Base-by-base conservation (phyloP, 768 basidiomycete genomes). In the Mycena kentingensis region DNA sequence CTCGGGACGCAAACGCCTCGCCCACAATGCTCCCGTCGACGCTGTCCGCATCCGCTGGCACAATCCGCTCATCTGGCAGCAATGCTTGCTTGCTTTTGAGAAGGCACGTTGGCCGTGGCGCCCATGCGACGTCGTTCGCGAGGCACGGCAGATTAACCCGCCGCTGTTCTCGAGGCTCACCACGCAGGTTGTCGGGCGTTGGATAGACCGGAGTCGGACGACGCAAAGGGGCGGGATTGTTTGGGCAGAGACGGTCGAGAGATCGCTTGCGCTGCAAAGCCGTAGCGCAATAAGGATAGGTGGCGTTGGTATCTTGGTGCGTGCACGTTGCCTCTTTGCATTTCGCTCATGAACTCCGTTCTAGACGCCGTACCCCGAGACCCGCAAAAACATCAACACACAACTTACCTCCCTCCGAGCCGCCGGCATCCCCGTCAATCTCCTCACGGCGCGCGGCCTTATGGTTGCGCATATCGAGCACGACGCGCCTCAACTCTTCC, bases 371-470 rank as follows among this genome's bases (percentile, higher is more conserved):
- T 56, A 52, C 44, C 62, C 62, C 4, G 28, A 53, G 1, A 34
- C 55, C 6, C 25, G 31, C 11, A 34, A 46, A n/a, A 35, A 15
- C 5, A 63, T 65, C 52, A 50, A 57, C 19, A 34, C 38, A 3
- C 55, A 51, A 0, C 51, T 65, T 11, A 19, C 41, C 18, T 29
- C 48, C 4, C 52, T 67, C 11, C 60, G 60, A 4, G 48, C 46
- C 2, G 47, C 52, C 13, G 63, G 63, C 6, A 48, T 62, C 12
- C 13, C 60, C 0, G 22, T 71, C 10, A 55, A 44, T 4, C 21
- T 67, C 7, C 27, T 53, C 16, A 58, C 60, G 10, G 55, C 58
- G 16, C 57, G 66, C 15, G 66, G 51, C 11, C 39, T 71, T 31
- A 63, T 70, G 39, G 46, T 70, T 13, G 58, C 60, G 8, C 42